phyloP scores from a whole-genome alignment of 2,329 filamentous ascomycete genomes.

The Monilinia vaccinii-corymbosi region DNA sequence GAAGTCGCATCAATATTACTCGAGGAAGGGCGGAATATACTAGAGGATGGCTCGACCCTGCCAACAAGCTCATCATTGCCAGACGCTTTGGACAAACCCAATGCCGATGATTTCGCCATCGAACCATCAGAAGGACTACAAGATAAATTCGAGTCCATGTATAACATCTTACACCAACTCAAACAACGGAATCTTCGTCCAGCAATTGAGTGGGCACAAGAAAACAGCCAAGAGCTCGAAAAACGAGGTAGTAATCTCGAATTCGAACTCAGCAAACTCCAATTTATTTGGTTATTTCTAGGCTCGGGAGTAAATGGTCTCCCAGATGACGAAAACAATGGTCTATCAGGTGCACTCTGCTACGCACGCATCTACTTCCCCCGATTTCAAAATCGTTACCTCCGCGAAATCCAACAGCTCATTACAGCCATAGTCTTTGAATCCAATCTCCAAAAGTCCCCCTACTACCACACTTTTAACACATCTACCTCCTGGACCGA shows the following conservation, averaged over 20 bases:
- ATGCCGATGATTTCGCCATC: slow-evolving; percentile 39
- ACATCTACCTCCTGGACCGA: slow-evolving; percentile 71
- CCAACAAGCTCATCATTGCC: slow-evolving; percentile 21
- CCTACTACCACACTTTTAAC: slow-evolving; percentile 72
- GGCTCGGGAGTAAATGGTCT: slow-evolving; percentile 47
- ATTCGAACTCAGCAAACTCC: slow-evolving; percentile 84
- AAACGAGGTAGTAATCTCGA: slow-evolving; percentile 83
- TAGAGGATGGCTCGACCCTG: slow-evolving; percentile 30
- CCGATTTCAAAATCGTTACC: slow-evolving; percentile 65
- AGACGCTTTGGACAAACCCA: slow-evolving; percentile 17
- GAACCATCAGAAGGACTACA: slow-evolving; percentile 62
- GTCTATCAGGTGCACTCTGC: slow-evolving; percentile 54
- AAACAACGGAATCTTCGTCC: slow-evolving; percentile 66
- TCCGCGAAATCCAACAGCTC: slow-evolving; percentile 72
- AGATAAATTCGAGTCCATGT: slow-evolving; percentile 80
- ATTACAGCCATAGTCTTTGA: slow-evolving; percentile 72
- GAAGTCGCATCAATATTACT: slow-evolving; percentile 79
- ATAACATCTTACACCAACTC: slow-evolving; percentile 73
- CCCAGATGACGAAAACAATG: slow-evolving; percentile 45
- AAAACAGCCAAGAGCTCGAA: slow-evolving; percentile 63
- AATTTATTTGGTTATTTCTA: slow-evolving; percentile 83
- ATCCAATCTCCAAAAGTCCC: slow-evolving; percentile 64
- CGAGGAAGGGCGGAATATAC: slow-evolving; percentile 51
- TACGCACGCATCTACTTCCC: slow-evolving; percentile 72
- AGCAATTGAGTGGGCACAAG: slow-evolving; percentile 78